phyloP scores from a whole-genome alignment of 2,329 filamentous ascomycete species.

The Pseudohalonectria lignicola region DNA sequence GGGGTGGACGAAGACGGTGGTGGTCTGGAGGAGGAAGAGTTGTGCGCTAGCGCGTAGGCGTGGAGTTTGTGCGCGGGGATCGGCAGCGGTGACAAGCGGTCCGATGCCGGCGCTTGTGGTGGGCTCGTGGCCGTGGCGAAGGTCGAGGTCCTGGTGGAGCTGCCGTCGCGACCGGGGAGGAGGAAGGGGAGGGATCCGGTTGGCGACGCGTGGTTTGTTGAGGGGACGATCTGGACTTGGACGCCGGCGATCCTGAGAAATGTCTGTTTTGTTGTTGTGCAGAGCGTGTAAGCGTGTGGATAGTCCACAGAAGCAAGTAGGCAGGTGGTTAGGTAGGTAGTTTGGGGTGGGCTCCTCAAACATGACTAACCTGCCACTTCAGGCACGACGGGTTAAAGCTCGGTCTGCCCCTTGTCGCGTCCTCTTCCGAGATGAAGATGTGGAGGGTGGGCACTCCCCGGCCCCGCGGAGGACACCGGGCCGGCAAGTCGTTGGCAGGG shows the following conservation, averaged over 20 bases:
- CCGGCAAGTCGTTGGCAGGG: conserved; percentile 62
- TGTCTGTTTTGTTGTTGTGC: no score
- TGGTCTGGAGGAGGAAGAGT: not conserved
- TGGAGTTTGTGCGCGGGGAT: conserved; percentile 13
- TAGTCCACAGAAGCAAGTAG: not conserved
- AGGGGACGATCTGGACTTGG: conserved; percentile 54
- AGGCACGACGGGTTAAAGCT: conserved; percentile 90
- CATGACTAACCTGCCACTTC: conserved; percentile 93
- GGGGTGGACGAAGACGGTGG: not conserved
- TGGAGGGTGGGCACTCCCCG: conserved; percentile 49
- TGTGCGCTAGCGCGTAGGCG: conserved; percentile 9
- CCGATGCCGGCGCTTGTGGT: not conserved
- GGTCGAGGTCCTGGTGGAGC: conserved; percentile 14
- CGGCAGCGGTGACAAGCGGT: conserved; percentile 4
- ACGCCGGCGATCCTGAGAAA: conserved; percentile 71
- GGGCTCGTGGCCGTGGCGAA: not conserved
- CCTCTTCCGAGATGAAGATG: conserved; percentile 61
- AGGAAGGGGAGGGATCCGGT: conserved; percentile 83
- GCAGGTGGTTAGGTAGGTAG: not conserved
- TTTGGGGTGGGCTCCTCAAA: no score
- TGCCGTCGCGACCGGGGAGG: conserved; percentile 26
- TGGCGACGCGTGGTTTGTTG: conserved; percentile 89
- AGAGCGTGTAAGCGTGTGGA: no score
- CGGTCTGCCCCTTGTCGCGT: conserved; percentile 48
- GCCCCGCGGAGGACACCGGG: conserved; percentile 33